Evolutionary conservation across 345 rosid species (phyloP), one percentile per base, ranked within the genome.

Genomic region (Salix arbutifolia): DNA sequence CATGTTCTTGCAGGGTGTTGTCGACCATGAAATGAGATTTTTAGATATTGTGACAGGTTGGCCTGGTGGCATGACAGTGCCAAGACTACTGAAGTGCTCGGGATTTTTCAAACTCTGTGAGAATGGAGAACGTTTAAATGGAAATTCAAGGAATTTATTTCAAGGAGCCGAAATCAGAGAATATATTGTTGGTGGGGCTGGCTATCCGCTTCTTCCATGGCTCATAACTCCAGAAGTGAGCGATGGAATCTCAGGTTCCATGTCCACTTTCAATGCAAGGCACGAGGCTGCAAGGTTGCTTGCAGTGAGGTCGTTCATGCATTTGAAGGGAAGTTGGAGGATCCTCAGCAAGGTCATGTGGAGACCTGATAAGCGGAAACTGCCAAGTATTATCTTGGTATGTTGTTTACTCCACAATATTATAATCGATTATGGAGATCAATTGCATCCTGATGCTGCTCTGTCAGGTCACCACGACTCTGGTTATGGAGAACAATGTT

Each of bases 41-140:
- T 94, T 92, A 37, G 94, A 96, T 83, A 90, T 91, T 61, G 97
- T 91, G n/a, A 96, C 95, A 0, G 97, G 97, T 61, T 96, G 95
- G 97, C 98, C 98, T 5, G 97, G 98, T 7, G 95, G 94, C 74
- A 91, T 96, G 98, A 74, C 79, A 13, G 73, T 78, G 73, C 75
- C 75, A 1, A 78, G 79, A 44, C 76, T 81, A 5, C 28, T 81
- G 48, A 92, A 88, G 77, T 91, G 86, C 80, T 92, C 99, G 0
- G 97, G 99, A 14, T 88, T 96, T 81, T 92, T 79, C 77, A 90
- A 83, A 76, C 94, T 88, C 14, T 90, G 94, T 18, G 89, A 96
- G 77, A 80, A 89, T 21, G 89, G 83, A 21, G 86, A 86, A 79
- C 84, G 93, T 18, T 76, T 96, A 77, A 89, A 89, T 66, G 98